Percentiles rank a stretch among this genome's conserved stretches.
Evolutionary conservation across 345 rosid species (phyloP).

Genomic region (Bruguiera sexangula): DNA sequence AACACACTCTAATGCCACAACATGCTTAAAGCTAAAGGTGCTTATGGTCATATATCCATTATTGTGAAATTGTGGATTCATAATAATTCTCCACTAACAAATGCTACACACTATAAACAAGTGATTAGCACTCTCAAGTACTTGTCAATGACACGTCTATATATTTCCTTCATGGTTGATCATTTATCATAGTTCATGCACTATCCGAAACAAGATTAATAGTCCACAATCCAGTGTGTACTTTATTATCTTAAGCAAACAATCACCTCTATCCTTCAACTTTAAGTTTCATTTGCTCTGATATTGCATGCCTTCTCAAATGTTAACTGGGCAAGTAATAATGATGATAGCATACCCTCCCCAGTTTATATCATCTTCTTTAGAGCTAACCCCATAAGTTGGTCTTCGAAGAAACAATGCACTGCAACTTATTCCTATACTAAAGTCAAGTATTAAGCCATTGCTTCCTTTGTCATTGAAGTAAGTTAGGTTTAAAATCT

Average conservation of each 20-base stretch:
- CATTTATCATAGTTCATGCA: not conserved
- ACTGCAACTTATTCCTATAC: not conserved
- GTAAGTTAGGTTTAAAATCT: not conserved
- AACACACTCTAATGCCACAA: not conserved
- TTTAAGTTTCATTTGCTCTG: not conserved
- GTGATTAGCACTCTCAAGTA: not conserved
- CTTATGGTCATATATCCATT: not conserved
- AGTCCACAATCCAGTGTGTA: not conserved
- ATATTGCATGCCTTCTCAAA: not conserved
- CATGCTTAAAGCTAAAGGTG: not conserved
- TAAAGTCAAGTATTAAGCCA: not conserved
- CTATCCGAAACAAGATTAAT: not conserved
- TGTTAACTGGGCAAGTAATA: not conserved
- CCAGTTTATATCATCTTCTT: not conserved
- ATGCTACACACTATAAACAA: not conserved
- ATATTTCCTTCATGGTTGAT: not conserved
- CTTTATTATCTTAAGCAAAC: not conserved
- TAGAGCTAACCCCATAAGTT: not conserved
- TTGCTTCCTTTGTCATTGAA: not conserved
- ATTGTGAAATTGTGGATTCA: not conserved
- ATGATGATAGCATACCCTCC: not conserved
- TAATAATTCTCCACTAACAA: no score
- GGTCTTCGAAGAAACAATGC: not conserved
- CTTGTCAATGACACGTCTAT: not conserved
- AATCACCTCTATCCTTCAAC: not conserved